These are phyloP conservation scores for Porphyrellus sp. DNA, from an alignment of 1,284 basidiomycete genomes.

Conservation along the genomic window DNA sequence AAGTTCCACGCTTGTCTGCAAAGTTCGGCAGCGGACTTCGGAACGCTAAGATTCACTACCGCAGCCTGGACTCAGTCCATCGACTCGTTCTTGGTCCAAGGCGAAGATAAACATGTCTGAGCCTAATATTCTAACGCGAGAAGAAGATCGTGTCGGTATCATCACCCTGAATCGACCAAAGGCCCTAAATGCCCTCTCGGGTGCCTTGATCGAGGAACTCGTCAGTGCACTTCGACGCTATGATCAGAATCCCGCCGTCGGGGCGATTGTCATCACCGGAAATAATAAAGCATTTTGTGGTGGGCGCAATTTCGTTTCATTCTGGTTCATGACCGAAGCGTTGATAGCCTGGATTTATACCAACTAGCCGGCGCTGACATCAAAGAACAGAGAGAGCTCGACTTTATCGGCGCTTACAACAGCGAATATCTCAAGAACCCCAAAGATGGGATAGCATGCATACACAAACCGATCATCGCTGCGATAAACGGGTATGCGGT, in stretches of 20 bases:
- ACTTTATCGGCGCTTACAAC: conserved; percentile 55
- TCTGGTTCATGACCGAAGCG: background rate
- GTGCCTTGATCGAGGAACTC: conserved; percentile 45
- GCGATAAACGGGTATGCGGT: conserved; percentile 65
- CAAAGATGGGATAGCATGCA: conserved; percentile 46
- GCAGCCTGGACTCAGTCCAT: background rate
- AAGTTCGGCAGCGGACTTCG: background rate
- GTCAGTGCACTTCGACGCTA: conserved; percentile 45
- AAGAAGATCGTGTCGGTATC: conserved; percentile 25
- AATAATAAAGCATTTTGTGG: conserved; percentile 56
- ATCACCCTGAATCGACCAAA: conserved; percentile 58
- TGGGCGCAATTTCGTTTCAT: conserved; percentile 1
- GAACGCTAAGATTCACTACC: conserved; percentile 2
- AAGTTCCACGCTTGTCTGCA: background rate
- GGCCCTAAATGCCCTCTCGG: conserved; percentile 61
- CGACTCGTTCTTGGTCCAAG: background rate
- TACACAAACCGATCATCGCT: conserved; percentile 61
- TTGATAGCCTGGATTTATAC: background rate
- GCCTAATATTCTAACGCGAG: conserved; percentile 17
- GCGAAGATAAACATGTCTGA: conserved; percentile 20
- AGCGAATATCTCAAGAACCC: conserved; percentile 58
- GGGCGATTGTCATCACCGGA: conserved; percentile 62
- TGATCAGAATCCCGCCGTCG: conserved; percentile 44
- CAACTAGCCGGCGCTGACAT: conserved; percentile 42
- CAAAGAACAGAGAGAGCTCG: conserved; percentile 35